Evolutionary conservation across 208 protist species (phyloP).

Genomic region (Crithidia acanthocephali): DNA sequence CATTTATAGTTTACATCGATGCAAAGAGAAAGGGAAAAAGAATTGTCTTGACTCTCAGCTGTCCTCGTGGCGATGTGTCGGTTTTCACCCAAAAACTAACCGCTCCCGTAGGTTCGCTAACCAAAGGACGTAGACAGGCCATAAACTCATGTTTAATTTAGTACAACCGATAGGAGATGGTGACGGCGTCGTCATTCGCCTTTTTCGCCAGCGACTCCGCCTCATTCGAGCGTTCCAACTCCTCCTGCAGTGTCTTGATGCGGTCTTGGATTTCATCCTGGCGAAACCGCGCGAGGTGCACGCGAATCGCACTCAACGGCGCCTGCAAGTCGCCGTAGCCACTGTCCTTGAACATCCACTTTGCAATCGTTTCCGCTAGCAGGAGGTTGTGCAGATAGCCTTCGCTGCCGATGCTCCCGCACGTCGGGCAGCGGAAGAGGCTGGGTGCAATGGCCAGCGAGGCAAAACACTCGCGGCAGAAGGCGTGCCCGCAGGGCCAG

Average conservation of each 20-base stretch:
- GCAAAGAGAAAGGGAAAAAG: too few relatives aligned
- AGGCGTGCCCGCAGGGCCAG: slow-evolving; percentile 89
- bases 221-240: slow-evolving; percentile 38
- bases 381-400: slow-evolving; percentile 88
- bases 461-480: slow-evolving; percentile 80
- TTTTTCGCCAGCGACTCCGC: slow-evolving; percentile 2
- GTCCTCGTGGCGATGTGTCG: too few relatives aligned
- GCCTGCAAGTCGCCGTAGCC: slow-evolving; percentile 81
- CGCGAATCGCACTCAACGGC: slow-evolving; percentile 72
- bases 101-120: too few relatives aligned
- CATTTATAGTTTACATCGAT: too few relatives aligned
- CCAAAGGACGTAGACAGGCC: too few relatives aligned
- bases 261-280: slow-evolving; percentile 53
- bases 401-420: slow-evolving; percentile 88
- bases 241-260: slow-evolving; percentile 46
- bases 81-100: too few relatives aligned
- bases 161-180: slow-evolving; percentile 78
- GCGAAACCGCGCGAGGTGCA: slow-evolving; percentile 78
- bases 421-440: slow-evolving; percentile 83
- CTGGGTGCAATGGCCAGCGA: slow-evolving; percentile 84
- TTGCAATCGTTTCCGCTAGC: slow-evolving; percentile 77
- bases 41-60: too few relatives aligned
- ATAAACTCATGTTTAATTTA: slow-evolving; percentile 16
- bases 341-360: slow-evolving; percentile 92
- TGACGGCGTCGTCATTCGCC: slow-evolving; percentile 33